Evolutionary conservation across 352 stramenopile genomes (phyloP).

Genomic region (Ophiocytium majus): DNA sequence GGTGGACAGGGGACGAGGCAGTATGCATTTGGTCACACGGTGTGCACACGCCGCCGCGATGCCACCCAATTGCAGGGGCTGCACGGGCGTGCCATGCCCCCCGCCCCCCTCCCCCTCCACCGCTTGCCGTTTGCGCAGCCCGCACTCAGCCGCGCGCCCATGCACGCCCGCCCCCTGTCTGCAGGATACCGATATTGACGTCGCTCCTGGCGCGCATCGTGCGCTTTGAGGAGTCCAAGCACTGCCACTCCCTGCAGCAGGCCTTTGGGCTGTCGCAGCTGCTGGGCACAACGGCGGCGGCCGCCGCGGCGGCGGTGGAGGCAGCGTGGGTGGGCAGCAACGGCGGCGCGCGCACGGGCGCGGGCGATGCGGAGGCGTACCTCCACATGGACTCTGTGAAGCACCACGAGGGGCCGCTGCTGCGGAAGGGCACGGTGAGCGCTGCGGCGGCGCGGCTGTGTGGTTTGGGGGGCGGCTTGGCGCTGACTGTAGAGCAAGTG

Average conservation of each 20-base stretch:
- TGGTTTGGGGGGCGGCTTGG: no score
- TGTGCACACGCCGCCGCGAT: no score
- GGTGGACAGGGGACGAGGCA: no score
- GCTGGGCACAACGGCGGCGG: not conserved
- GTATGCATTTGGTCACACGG: no score
- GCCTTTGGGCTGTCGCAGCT: constrained; percentile 17
- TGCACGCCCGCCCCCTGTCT: no score
- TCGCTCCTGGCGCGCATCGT: not conserved
- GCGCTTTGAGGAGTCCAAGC: not conserved
- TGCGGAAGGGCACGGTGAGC: constrained; percentile 9
- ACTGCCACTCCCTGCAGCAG: not conserved
- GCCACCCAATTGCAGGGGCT: no score
- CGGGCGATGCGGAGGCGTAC: constrained; percentile 3
- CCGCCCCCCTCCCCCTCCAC: no score
- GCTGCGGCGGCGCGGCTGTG: not conserved
- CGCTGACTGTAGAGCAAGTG: no score
- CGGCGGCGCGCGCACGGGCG: constrained; percentile 4
- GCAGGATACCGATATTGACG: not conserved
- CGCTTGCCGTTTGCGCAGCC: no score
- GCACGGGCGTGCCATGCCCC: no score
- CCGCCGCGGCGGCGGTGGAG: not conserved
- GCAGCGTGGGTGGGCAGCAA: not conserved
- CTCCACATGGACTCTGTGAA: constrained; percentile 1
- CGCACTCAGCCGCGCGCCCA: no score
- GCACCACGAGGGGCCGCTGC: constrained; percentile 19